phyloP scores from a whole-genome alignment of 2,329 filamentous ascomycete species.

The Neofusicoccum cordaticola region DNA sequence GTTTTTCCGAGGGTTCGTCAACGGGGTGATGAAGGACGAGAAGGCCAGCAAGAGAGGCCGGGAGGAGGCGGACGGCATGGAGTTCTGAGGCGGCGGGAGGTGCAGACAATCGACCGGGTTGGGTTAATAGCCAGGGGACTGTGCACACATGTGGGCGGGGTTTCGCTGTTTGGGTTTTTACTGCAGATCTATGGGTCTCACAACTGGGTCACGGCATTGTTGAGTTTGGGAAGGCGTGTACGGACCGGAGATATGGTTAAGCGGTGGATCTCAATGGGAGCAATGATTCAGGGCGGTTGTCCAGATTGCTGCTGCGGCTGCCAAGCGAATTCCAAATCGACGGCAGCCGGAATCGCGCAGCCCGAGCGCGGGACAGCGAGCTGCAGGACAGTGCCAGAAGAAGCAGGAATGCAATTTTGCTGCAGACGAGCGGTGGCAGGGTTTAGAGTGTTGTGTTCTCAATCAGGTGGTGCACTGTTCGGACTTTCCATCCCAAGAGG shows the following conservation, averaged over 20 bases:
- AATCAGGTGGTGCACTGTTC: neutral
- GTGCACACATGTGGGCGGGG: conserved; percentile 1
- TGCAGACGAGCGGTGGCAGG: conserved; percentile 6
- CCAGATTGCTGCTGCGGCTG: neutral
- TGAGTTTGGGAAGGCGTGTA: conserved; percentile 4
- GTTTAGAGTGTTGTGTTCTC: neutral
- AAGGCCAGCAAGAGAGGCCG: conserved; percentile 51
- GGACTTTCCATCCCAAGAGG: conserved; percentile 3
- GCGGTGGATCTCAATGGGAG: conserved; percentile 1
- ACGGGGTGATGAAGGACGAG: conserved; percentile 74
- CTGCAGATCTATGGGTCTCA: conserved; percentile 11
- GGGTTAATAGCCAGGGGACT: neutral
- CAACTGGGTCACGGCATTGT: neutral
- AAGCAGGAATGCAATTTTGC: neutral
- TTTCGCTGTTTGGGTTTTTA: conserved; percentile 8
- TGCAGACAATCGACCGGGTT: conserved; percentile 2
- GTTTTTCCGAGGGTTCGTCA: conserved; percentile 79
- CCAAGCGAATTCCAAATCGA: neutral
- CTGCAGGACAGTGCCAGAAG: neutral
- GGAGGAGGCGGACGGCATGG: conserved; percentile 60
- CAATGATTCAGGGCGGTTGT: conserved; percentile 4
- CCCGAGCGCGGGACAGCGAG: neutral
- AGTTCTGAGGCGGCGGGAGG: conserved; percentile 53
- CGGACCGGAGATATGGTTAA: conserved; percentile 5
- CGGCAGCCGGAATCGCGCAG: neutral